Conservation (phyloP, 164 flowering plant genomes). For the Malania oleifera region DNA sequence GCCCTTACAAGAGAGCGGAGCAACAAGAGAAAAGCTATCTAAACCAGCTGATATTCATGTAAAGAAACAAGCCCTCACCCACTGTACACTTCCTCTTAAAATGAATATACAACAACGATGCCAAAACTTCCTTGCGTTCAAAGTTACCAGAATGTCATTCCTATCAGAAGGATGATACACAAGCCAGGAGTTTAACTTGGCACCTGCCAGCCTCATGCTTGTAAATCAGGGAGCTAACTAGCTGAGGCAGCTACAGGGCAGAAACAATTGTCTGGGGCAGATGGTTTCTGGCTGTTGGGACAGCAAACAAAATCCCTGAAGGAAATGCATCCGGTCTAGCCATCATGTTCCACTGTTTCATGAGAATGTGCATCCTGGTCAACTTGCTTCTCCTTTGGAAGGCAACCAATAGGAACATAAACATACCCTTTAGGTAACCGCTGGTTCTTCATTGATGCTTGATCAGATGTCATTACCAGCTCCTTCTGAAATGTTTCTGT, state of each 20-base stretch:
- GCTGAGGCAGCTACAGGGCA: constrained; percentile 13
- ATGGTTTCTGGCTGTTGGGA: constrained; percentile 7
- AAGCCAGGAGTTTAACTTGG: constrained; percentile 15
- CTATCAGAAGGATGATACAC: constrained; percentile 11
- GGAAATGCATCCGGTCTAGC: constrained; percentile 20
- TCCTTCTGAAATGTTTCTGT: constrained; percentile 77
- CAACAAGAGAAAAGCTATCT: constrained; percentile 12
- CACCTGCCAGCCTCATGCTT: constrained; percentile 4
- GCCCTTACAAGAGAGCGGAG: constrained; percentile 11
- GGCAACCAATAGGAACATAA: constrained; percentile 72
- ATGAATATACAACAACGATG: constrained; percentile 49
- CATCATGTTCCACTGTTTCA: constrained; percentile 38
- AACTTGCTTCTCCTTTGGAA: constrained; percentile 55
- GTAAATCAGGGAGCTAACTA: constrained; percentile 7
- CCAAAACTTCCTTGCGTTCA: constrained; percentile 34
- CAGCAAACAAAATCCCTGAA: constrained; percentile 7
- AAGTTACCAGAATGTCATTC: constrained; percentile 3
- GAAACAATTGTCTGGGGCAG: constrained; percentile 11
- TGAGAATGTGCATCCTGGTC: constrained; percentile 27
- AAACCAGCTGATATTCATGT: constrained; percentile 23
- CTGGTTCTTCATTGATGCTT: constrained; percentile 77
- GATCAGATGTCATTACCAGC: constrained; percentile 82
- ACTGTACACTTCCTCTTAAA: constrained; percentile 55
- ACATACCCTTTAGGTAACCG: constrained; percentile 77
- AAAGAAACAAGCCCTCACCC: constrained; percentile 31